A percentile compares a stretch with the other conserved stretches of the same genome.
phyloP scores from a whole-genome alignment of 2,329 filamentous ascomycete genomes.

The Diaporthe caulivora region DNA sequence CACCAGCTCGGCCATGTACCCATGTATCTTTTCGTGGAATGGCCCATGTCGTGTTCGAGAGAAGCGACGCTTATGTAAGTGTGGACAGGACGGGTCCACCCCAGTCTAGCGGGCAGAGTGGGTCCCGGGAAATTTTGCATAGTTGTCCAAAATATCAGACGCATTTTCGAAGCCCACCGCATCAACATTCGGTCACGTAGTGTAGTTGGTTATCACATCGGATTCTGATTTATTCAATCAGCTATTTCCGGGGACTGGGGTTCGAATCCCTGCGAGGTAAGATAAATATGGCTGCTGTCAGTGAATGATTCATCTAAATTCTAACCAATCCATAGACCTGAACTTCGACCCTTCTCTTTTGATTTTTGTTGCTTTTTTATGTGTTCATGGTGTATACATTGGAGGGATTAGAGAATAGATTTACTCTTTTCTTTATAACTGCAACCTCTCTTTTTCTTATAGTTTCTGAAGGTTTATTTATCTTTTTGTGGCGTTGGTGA shows the following conservation, averaged over 20 bases:
- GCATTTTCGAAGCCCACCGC: not conserved
- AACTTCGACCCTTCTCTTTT: too few species aligned
- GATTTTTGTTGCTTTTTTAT: too few species aligned
- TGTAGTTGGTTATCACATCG: constrained; percentile 31
- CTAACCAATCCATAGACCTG: too few species aligned
- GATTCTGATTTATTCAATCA: constrained; percentile 6
- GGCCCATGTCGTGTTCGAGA: too few species aligned
- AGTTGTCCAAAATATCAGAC: not conserved
- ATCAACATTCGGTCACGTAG: not conserved
- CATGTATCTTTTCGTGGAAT: constrained; percentile 2
- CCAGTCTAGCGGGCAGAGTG: not conserved
- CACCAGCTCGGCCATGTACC: not conserved
- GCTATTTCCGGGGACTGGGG: constrained; percentile 7
- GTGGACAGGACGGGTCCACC: not conserved
- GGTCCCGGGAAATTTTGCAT: not conserved
- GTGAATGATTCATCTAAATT: too few species aligned
- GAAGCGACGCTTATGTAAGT: not conserved
- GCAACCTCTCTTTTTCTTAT: too few species aligned
- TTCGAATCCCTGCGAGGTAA: not conserved
- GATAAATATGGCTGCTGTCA: too few species aligned
- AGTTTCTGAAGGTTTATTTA: too few species aligned
- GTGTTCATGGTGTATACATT: too few species aligned
- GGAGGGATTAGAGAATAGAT: too few species aligned
- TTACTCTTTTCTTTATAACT: too few species aligned
- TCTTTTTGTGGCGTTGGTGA: too few species aligned